Percentiles rank a stretch among this genome's conserved stretches.
Evolutionary conservation across 2,329 filamentous ascomycete species (phyloP).

Genomic region (Decorospora gaudefroyi): DNA sequence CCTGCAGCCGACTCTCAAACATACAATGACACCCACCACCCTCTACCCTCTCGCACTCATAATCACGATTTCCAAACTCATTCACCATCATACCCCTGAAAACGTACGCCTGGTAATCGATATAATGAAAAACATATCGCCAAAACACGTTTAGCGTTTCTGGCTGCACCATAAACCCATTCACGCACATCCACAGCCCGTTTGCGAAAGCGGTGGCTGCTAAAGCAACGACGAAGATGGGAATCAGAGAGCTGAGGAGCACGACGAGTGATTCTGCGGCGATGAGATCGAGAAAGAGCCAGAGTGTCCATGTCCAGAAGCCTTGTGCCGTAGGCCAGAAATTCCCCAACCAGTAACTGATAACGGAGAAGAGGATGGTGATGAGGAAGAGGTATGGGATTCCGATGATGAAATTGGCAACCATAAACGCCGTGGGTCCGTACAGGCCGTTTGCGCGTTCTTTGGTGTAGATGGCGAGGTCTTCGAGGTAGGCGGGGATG

Average conservation of each 20-base stretch:
- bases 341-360: conserved; percentile 80
- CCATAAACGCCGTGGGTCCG: conserved; percentile 70
- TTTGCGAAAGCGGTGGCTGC: conserved; percentile 84
- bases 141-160: conserved; percentile 79
- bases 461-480: conserved; percentile 72
- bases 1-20: conserved; percentile 66
- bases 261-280: conserved; percentile 84
- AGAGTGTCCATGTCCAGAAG: conserved; percentile 80
- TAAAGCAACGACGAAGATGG: conserved; percentile 78
- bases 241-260: conserved; percentile 71
- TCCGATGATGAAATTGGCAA: conserved; percentile 82
- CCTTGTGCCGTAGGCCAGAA: conserved; percentile 67
- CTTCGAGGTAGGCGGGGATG: conserved; percentile 81
- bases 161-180: conserved; percentile 78
- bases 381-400: conserved; percentile 82
- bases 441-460: conserved; percentile 83
- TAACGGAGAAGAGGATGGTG: conserved; percentile 71
- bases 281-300: conserved; percentile 82
- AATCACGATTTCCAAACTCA: conserved; percentile 71
- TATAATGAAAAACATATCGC: conserved; percentile 86
- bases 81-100: conserved; percentile 95
- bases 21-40: conserved; percentile 65
- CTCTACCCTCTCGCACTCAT: conserved; percentile 57
- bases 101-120: conserved; percentile 84
- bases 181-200: conserved; percentile 86